A percentile compares a stretch with the other conserved stretches of the same genome.
phyloP scores from a whole-genome alignment of 441 rosid genomes.

The Viola pubescens region DNA sequence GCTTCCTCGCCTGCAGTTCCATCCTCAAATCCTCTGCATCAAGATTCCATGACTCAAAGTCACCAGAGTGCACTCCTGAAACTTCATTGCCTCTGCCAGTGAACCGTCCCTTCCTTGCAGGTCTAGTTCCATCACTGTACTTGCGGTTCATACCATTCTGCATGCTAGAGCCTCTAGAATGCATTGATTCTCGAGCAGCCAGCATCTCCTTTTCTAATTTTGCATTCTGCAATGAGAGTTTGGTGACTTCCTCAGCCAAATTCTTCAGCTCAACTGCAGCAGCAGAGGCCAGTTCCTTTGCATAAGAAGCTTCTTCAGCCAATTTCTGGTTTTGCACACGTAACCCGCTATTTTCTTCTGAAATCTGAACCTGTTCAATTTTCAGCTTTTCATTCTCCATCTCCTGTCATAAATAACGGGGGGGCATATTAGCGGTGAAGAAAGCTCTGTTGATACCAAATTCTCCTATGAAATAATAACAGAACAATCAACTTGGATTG shows the following conservation, averaged over 20 bases:
- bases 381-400: conserved; percentile 75
- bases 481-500: background rate
- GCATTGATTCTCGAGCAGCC: conserved; percentile 61
- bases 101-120: conserved; percentile 71
- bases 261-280: conserved; percentile 99
- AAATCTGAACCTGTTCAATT: conserved; percentile 62
- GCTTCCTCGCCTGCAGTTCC: conserved; percentile 90
- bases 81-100: conserved; percentile 54
- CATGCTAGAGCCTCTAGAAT: conserved; percentile 39
- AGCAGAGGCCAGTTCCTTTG: conserved; percentile 95
- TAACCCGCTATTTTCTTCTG: conserved; percentile 84
- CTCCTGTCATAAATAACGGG: conserved; percentile 35
- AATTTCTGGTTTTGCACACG: conserved; percentile 75
- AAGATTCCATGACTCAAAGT: conserved; percentile 70
- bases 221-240: conserved; percentile 72
- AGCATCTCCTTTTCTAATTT: conserved; percentile 75
- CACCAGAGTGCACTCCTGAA: conserved; percentile 42
- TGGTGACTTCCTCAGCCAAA: conserved; percentile 92
- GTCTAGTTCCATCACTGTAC: conserved; percentile 44
- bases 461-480: background rate
- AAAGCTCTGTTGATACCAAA: background rate
- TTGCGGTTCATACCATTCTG: conserved; percentile 56
- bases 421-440: background rate
- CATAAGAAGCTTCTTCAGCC: conserved; percentile 95
- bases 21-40: conserved; percentile 68